Evolutionary conservation across 2,329 filamentous ascomycete species (phyloP).

Genomic region (Penicillium sp.): DNA sequence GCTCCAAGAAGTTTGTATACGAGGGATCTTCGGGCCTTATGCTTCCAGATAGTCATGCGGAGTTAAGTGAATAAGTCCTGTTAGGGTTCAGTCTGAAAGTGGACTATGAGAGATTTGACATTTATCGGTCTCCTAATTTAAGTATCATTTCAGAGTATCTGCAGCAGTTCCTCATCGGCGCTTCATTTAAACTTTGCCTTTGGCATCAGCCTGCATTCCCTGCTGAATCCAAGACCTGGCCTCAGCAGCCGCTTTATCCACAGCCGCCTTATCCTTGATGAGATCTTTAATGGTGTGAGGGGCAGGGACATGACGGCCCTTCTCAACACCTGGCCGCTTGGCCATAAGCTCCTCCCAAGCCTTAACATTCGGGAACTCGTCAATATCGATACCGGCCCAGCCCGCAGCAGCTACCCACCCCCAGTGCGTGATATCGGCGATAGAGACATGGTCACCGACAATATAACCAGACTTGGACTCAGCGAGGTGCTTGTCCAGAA

Average conservation of each 20-base stretch:
- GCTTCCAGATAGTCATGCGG: too few species aligned
- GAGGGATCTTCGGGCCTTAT: too few species aligned
- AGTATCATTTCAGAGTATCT: too few species aligned
- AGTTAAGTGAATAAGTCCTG: too few species aligned
- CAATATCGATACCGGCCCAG: conserved; percentile 58
- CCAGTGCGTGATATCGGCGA: conserved; percentile 70
- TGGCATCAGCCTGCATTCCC: conserved; percentile 60
- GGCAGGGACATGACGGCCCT: conserved; percentile 63
- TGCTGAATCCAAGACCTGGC: conserved; percentile 57
- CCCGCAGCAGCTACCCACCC: conserved; percentile 61
- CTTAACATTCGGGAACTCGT: conserved; percentile 66
- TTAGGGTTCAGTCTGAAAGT: too few species aligned
- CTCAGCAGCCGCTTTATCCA: conserved; percentile 50
- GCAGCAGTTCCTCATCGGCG: background rate
- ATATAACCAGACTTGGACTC: conserved; percentile 45
- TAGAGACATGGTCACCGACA: conserved; percentile 41
- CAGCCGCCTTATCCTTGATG: conserved; percentile 47
- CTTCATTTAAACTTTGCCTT: conserved; percentile 31
- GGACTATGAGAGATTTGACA: too few species aligned
- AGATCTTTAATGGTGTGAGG: conserved; percentile 55
- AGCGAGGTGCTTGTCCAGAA: conserved; percentile 62
- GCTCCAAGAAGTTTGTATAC: too few species aligned
- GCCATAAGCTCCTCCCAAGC: conserved; percentile 67
- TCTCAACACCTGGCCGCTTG: conserved; percentile 62
- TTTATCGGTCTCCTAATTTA: too few species aligned